phyloP scores from a whole-genome alignment of 441 rosid genomes.

The Manihot esculenta region DNA sequence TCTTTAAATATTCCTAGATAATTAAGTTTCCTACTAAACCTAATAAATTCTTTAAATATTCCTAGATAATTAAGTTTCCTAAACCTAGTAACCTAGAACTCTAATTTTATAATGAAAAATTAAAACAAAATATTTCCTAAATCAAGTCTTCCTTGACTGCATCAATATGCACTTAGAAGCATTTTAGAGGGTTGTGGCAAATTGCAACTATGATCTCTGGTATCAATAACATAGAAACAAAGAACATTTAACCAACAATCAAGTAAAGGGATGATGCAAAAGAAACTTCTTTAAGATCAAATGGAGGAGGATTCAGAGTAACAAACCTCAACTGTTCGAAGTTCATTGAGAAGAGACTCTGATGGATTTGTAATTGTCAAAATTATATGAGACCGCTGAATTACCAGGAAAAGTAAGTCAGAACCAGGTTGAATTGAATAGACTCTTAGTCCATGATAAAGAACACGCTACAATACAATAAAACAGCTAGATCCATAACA shows the following conservation, averaged over 20 bases:
- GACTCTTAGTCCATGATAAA: not conserved
- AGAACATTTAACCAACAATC: not conserved
- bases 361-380: constrained; percentile 89
- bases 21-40: too few species aligned
- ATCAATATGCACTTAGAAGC: not conserved
- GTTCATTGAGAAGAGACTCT: constrained; percentile 90
- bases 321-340: constrained; percentile 95
- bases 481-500: too few species aligned
- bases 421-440: constrained; percentile 3
- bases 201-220: not conserved
- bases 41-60: too few species aligned
- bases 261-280: not conserved
- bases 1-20: too few species aligned
- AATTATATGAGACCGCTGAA: constrained; percentile 82
- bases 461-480: constrained; percentile 9
- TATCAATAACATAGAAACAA: not conserved
- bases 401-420: constrained; percentile 26
- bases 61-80: too few species aligned
- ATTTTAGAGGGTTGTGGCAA: not conserved
- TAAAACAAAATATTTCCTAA: too few species aligned
- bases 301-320: constrained; percentile 13
- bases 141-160: too few species aligned
- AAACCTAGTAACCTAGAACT: too few species aligned
- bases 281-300: constrained; percentile 1
- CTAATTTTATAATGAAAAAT: too few species aligned